These are phyloP conservation scores for Hemisphaericaspora xylofermentans DNA, from an alignment of 1,139 yeast genomes.

Conservation along the genomic window DNA sequence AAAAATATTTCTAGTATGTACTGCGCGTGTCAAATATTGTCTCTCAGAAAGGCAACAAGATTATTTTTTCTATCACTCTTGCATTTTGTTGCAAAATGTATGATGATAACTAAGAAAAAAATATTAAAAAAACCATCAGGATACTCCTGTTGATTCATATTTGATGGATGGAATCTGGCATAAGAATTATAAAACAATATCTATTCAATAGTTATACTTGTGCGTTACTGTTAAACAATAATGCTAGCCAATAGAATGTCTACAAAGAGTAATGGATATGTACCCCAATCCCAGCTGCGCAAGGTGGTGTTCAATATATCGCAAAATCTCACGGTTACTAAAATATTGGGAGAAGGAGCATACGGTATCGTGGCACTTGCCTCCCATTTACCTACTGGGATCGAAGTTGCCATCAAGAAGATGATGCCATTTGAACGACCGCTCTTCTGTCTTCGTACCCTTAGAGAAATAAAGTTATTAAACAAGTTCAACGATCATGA, in stretches of 20 bases:
- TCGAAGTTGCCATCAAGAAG: conserved; percentile 91
- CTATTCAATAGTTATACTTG: no score
- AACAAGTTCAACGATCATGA: conserved; percentile 83
- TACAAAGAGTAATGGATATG: neutral
- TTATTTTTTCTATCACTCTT: no score
- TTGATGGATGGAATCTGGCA: no score
- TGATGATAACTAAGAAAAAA: no score
- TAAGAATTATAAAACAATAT: no score
- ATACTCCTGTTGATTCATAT: no score
- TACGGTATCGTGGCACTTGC: conserved; percentile 97
- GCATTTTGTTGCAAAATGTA: no score
- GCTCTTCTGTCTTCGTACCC: conserved; percentile 86
- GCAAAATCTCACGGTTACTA: conserved; percentile 75
- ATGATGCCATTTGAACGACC: conserved; percentile 92
- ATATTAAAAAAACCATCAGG: no score
- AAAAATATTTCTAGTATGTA: no score
- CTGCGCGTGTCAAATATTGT: no score
- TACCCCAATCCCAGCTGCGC: conserved; percentile 18
- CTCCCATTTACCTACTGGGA: conserved; percentile 80
- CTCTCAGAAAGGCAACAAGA: no score
- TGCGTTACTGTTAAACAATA: no score
- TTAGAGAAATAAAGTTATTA: conserved; percentile 83
- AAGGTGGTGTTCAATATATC: conserved; percentile 82
- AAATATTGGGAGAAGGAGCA: conserved; percentile 96
- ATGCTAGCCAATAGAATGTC: neutral